These are phyloP conservation scores for Ascochyta fabae DNA, from an alignment of 2,329 filamentous ascomycete genomes.

Conservation along the genomic window DNA sequence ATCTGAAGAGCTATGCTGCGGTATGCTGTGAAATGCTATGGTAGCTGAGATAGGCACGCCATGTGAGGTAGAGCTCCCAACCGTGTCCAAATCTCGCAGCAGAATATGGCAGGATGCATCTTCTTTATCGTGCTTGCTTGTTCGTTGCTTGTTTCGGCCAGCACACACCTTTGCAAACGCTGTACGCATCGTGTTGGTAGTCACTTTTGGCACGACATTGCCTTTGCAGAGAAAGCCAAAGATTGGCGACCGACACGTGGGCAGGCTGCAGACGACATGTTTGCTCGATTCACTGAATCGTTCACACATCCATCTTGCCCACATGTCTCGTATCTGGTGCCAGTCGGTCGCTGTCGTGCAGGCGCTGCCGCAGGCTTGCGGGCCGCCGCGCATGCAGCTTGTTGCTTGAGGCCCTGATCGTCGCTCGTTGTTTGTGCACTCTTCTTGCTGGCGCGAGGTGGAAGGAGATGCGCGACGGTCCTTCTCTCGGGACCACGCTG, in stretches of 20 bases:
- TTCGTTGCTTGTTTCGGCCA: slow-evolving; percentile 8
- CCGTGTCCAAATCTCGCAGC: not conserved
- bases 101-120: not conserved
- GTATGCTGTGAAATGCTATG: too few species aligned
- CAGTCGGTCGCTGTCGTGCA: slow-evolving; percentile 4
- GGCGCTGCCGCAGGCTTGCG: slow-evolving; percentile 12
- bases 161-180: slow-evolving; percentile 6
- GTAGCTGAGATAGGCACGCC: too few species aligned
- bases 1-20: not conserved
- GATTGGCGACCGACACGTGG: slow-evolving; percentile 21
- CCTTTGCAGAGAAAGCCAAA: slow-evolving; percentile 10
- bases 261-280: slow-evolving; percentile 12
- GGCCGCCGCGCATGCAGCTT: slow-evolving; percentile 17
- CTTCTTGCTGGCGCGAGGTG: too few species aligned
- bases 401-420: slow-evolving; percentile 10
- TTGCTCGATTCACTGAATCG: not conserved
- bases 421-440: not conserved
- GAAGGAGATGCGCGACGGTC: not conserved
- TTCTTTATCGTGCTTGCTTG: slow-evolving; percentile 11
- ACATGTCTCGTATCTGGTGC: not conserved
- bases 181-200: not conserved
- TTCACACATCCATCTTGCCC: not conserved
- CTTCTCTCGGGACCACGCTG: slow-evolving; percentile 2
- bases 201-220: slow-evolving; percentile 3
- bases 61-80: too few species aligned